Conservation (phyloP, 2,329 filamentous ascomycete genomes). For the Blumeriella jaapii region DNA sequence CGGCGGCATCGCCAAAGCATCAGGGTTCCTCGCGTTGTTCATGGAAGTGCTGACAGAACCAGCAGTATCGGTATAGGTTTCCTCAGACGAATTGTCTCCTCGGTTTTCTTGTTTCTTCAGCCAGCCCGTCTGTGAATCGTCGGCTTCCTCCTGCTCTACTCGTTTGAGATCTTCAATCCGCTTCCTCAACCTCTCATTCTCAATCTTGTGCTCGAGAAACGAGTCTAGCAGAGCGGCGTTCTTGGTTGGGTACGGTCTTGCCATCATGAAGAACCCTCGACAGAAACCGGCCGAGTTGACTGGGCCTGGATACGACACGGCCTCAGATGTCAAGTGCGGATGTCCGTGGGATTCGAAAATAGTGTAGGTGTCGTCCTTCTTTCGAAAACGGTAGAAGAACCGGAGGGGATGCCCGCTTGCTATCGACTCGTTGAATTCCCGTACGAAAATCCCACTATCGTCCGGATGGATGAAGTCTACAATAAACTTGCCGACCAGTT, state of each 20-base stretch:
- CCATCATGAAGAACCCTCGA: conserved; percentile 88
- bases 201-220: conserved; percentile 92
- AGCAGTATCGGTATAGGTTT: conserved; percentile 30
- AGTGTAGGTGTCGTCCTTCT: conserved; percentile 59
- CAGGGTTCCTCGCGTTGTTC: conserved; percentile 26
- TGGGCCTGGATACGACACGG: conserved; percentile 45
- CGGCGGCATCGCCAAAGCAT: conserved; percentile 49
- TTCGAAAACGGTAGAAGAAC: conserved; percentile 76
- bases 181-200: conserved; percentile 78
- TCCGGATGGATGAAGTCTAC: conserved; percentile 77
- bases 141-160: conserved; percentile 74
- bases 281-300: conserved; percentile 60
- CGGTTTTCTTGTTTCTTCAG: conserved; percentile 44
- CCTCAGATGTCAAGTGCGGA: conserved; percentile 68
- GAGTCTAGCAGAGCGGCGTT: conserved; percentile 79
- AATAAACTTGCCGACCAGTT: conserved; percentile 65
- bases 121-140: conserved; percentile 52
- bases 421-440: conserved; percentile 84
- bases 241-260: conserved; percentile 78
- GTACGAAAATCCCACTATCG: conserved; percentile 70
- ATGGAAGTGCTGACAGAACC: conserved; percentile 23
- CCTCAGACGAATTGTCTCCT: conserved; percentile 37
- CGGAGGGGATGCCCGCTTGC: conserved; percentile 67
- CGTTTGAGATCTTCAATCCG: conserved; percentile 74
- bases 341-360: conserved; percentile 92